phyloP scores from a whole-genome alignment of 2,329 filamentous ascomycete species.

The Microsporum canis region DNA sequence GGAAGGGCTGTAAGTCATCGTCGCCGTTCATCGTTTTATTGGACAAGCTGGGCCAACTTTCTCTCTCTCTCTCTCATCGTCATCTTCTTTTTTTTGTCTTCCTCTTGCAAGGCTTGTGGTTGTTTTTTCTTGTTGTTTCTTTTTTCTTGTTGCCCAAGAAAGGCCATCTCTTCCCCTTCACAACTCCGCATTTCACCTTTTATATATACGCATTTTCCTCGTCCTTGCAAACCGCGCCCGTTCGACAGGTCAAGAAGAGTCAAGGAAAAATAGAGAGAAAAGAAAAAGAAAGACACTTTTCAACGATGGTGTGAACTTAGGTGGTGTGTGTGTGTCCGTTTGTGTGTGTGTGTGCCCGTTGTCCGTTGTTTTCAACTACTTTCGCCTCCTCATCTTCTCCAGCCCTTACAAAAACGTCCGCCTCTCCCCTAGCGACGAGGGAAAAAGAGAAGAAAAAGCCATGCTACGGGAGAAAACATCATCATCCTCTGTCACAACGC shows the following conservation, averaged over 20 bases:
- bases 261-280: not conserved
- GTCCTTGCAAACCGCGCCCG: not conserved
- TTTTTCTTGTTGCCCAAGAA: not conserved
- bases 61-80: not conserved
- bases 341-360: not conserved
- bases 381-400: too few relatives aligned
- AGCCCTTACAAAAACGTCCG: too few relatives aligned
- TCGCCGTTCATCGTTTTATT: not conserved
- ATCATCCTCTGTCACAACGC: not conserved
- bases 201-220: not conserved
- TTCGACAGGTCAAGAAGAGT: not conserved
- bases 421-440: not conserved
- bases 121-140: not conserved
- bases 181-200: not conserved
- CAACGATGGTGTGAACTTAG: not conserved
- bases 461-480: constrained; percentile 1
- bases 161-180: not conserved
- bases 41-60: not conserved
- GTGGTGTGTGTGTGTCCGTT: not conserved
- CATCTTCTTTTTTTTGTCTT: not conserved
- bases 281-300: not conserved
- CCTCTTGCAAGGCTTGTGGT: not conserved
- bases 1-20: constrained; percentile 3
- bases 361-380: not conserved
- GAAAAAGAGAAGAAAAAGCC: not conserved